phyloP scores from a whole-genome alignment of 441 rosid species.

The Isatis lusitanica region DNA sequence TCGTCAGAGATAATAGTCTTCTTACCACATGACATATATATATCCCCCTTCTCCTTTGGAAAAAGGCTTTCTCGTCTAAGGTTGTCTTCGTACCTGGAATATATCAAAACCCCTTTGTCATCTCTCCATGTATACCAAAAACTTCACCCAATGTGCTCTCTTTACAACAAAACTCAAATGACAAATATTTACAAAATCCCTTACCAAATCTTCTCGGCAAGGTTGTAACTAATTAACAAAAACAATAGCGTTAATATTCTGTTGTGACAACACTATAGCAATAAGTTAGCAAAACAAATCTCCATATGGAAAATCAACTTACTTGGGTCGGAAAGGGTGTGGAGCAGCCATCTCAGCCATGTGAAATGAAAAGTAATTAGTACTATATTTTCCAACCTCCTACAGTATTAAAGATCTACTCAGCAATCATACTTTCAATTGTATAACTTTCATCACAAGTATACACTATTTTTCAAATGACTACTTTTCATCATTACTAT shows the following conservation, averaged over 20 bases:
- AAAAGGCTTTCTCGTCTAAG: background rate
- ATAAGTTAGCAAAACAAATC: background rate
- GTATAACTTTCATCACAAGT: too few relatives aligned
- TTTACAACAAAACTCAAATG: background rate
- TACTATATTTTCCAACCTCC: background rate
- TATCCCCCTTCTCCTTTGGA: background rate
- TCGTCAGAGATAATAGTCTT: background rate
- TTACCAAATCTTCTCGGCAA: background rate
- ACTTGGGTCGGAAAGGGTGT: conserved; percentile 6
- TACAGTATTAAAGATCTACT: background rate
- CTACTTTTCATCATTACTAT: background rate
- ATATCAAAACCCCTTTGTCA: background rate
- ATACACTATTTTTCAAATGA: too few relatives aligned
- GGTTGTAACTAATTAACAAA: background rate
- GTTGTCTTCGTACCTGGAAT: background rate
- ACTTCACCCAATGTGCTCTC: background rate
- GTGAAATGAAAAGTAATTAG: background rate
- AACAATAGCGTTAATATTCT: background rate
- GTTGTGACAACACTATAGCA: background rate
- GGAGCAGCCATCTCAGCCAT: background rate
- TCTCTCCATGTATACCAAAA: background rate
- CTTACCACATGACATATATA: background rate
- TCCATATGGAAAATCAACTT: background rate
- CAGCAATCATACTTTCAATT: background rate
- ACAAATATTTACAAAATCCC: background rate